These are phyloP conservation scores for Pseudocohnilembus persalinus DNA, from an alignment of 169 alveolate genomes.

Conservation along the genomic window DNA sequence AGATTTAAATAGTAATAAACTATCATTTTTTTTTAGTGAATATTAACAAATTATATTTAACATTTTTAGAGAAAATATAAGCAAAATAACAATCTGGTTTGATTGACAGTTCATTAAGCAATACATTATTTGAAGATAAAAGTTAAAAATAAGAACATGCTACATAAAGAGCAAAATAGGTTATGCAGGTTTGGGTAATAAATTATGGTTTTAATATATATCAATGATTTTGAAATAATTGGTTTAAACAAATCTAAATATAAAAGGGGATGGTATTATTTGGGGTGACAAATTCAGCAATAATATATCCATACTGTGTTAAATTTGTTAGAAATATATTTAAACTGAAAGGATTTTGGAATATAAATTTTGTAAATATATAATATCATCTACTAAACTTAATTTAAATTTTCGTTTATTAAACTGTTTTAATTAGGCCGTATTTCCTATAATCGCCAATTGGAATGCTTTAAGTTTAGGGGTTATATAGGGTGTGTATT, in stretches of 20 bases:
- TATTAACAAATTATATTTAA: no score
- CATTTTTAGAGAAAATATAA: neutral
- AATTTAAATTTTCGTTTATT: neutral
- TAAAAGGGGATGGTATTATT: neutral
- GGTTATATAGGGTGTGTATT: neutral
- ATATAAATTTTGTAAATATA: conserved; percentile 2
- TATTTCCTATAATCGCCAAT: neutral
- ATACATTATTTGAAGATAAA: neutral
- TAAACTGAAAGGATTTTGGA: conserved; percentile 21
- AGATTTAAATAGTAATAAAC: neutral
- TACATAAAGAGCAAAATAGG: neutral
- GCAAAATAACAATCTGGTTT: neutral
- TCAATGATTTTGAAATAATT: no score
- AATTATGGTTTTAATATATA: no score
- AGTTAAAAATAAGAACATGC: neutral
- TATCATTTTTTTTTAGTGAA: no score
- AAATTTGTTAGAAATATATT: conserved; percentile 11
- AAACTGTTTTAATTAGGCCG: conserved; percentile 4
- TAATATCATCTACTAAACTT: neutral
- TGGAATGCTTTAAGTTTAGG: conserved; percentile 16
- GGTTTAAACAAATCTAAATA: neutral
- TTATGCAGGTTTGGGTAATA: neutral
- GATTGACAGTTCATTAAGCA: neutral
- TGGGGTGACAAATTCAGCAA: neutral
- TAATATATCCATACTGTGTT: neutral